A percentile compares a stretch with the other conserved stretches of the same genome.
Evolutionary conservation across 768 basidiomycete species (phyloP).

Genomic region (Amanita inopinata): DNA sequence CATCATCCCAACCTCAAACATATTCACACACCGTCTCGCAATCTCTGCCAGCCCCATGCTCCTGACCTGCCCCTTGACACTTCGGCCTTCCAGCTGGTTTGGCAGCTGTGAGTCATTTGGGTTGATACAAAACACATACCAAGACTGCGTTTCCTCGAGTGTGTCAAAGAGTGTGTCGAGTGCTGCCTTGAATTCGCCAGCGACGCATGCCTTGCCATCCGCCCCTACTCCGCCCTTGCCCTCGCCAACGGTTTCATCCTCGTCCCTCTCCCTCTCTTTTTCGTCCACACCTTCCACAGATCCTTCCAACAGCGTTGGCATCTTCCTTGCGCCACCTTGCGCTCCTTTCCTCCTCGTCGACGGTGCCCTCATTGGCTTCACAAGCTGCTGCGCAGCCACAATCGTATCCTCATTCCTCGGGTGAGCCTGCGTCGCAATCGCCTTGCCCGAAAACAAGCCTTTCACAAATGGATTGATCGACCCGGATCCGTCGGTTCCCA

Average conservation of each 20-base stretch:
- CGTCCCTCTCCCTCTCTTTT: conserved; percentile 45
- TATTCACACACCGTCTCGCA: conserved; percentile 49
- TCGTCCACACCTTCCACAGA: conserved; percentile 25
- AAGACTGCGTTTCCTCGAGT: conserved; percentile 79
- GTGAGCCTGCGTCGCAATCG: conserved; percentile 87
- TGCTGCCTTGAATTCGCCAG: conserved; percentile 81
- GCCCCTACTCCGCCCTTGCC: conserved; percentile 46
- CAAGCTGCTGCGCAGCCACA: conserved; percentile 86
- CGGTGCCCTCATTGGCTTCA: conserved; percentile 90
- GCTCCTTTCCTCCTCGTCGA: conserved; percentile 79
- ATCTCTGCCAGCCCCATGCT: conserved; percentile 75
- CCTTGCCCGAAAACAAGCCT: conserved; percentile 78
- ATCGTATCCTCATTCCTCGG: conserved; percentile 93
- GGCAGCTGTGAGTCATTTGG: conserved; percentile 95
- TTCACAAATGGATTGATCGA: conserved; percentile 89
- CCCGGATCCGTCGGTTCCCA: conserved; percentile 55
- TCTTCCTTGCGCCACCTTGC: conserved; percentile 35
- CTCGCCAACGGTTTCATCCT: conserved; percentile 30
- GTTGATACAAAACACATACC: conserved; percentile 89
- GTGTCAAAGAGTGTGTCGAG: conserved; percentile 82
- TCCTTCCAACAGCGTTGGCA: conserved; percentile 42
- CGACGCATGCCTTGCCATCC: conserved; percentile 53
- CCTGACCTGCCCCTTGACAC: conserved; percentile 86
- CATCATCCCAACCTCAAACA: conserved; percentile 81
- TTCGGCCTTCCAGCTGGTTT: conserved; percentile 86